Evolutionary conservation across 2,329 filamentous ascomycete species (phyloP).

Genomic region (Phaeosphaeriaceae sp.): DNA sequence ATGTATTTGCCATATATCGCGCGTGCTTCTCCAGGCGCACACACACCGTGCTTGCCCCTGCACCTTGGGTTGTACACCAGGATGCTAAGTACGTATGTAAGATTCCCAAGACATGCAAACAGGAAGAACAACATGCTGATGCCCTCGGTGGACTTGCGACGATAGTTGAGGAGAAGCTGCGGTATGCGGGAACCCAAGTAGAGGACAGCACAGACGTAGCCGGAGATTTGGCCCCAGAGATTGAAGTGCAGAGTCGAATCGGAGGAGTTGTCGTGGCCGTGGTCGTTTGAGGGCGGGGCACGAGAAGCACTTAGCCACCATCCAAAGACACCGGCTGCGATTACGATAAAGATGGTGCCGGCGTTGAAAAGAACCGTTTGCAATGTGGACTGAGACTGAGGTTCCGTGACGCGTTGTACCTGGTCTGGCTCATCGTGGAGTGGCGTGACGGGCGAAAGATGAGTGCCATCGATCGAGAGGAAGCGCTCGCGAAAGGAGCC

Average conservation of each 20-base stretch:
- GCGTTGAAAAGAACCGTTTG: conserved; percentile 75
- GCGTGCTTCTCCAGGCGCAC: conserved; percentile 69
- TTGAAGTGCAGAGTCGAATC: conserved; percentile 69
- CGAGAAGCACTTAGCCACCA: conserved; percentile 73
- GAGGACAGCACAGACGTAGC: conserved; percentile 86
- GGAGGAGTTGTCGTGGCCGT: conserved; percentile 32
- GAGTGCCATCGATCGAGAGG: conserved; percentile 67
- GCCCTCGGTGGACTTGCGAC: conserved; percentile 90
- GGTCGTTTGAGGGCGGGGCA: conserved; percentile 40
- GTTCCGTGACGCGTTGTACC: conserved; percentile 43
- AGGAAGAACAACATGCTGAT: conserved; percentile 95
- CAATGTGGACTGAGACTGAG: conserved; percentile 53
- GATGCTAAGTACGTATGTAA: conserved; percentile 92
- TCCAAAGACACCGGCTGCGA: conserved; percentile 77
- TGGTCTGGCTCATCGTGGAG: conserved; percentile 59
- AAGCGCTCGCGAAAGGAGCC: conserved; percentile 54
- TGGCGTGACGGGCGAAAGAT: conserved; percentile 83
- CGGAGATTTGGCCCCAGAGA: conserved; percentile 84
- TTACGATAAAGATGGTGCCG: conserved; percentile 79
- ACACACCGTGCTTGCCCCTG: conserved; percentile 48
- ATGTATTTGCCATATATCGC: conserved; percentile 81
- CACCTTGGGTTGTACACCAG: conserved; percentile 86
- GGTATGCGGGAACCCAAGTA: conserved; percentile 91
- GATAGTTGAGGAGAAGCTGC: conserved; percentile 90
- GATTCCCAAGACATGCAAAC: conserved; percentile 93